Conservation (phyloP, 768 basidiomycete species). For the Podaxis carcinomalis region DNA sequence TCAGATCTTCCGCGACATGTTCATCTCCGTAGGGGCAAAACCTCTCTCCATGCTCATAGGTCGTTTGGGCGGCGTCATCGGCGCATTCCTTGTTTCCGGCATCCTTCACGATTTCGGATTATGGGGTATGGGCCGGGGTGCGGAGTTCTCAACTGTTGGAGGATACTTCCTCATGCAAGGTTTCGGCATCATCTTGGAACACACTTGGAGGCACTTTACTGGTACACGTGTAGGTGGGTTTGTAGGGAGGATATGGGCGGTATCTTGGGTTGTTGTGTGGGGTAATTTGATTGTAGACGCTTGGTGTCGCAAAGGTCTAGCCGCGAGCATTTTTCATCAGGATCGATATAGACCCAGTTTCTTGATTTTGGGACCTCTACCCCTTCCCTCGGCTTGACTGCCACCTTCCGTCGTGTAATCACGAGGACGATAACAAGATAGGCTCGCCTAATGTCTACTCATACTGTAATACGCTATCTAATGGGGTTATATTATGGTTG, state of each 20-base stretch:
- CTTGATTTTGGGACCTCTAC: conserved; percentile 19
- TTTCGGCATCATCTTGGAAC: conserved; percentile 47
- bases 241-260: conserved; percentile 49
- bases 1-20: conserved; percentile 56
- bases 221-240: conserved; percentile 45
- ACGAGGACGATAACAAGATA: neutral
- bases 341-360: conserved; percentile 29
- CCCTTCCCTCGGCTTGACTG: conserved; percentile 6
- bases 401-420: neutral
- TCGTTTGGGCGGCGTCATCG: conserved; percentile 44
- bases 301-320: conserved; percentile 39
- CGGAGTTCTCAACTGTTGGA: conserved; percentile 35
- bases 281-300: conserved; percentile 48
- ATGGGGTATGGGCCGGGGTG: conserved; percentile 55
- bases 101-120: conserved; percentile 55
- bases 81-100: conserved; percentile 57
- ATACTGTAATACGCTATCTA: neutral
- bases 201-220: conserved; percentile 36
- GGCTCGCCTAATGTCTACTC: neutral
- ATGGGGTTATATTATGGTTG: neutral
- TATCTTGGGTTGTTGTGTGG: conserved; percentile 42
- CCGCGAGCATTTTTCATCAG: conserved; percentile 35
- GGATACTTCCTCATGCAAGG: conserved; percentile 59
- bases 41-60: conserved; percentile 42
- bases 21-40: conserved; percentile 46